phyloP scores from a whole-genome alignment of 1,284 basidiomycete species.

The Leccinum fuscescens region DNA sequence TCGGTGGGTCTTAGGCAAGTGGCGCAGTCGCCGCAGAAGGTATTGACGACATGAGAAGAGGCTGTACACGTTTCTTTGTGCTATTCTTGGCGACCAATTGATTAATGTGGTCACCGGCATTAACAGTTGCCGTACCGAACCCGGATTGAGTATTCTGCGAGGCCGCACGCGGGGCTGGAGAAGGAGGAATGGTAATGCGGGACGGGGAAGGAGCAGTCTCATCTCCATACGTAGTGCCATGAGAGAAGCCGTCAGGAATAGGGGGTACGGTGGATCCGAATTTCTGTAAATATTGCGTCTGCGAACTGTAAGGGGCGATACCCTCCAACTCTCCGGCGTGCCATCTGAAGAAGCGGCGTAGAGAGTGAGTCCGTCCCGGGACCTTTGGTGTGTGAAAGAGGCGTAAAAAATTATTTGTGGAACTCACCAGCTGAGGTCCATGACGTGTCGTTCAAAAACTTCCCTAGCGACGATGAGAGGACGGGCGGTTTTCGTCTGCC shows the following conservation, averaged over 20 bases:
- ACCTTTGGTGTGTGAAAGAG: conserved; percentile 51
- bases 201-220: conserved; percentile 21
- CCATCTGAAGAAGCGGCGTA: conserved; percentile 92
- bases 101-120: conserved; percentile 61
- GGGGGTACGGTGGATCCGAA: conserved; percentile 72
- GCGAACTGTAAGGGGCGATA: conserved; percentile 71
- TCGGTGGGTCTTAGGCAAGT: conserved; percentile 11
- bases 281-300: conserved; percentile 75
- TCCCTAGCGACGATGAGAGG: conserved; percentile 93
- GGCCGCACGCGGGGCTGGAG: conserved; percentile 36
- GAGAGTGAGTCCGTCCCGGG: conserved; percentile 85
- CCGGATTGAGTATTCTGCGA: conserved; percentile 35
- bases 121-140: conserved; percentile 38
- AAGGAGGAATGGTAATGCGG: conserved; percentile 51
- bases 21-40: conserved; percentile 37
- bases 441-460: conserved; percentile 90
- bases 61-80: conserved; percentile 67
- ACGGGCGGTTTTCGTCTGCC: conserved; percentile 88
- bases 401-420: conserved; percentile 3
- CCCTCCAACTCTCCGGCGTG: conserved; percentile 77
- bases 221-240: conserved; percentile 39
- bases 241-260: conserved; percentile 66
- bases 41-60: conserved; percentile 41
- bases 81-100: conserved; percentile 71
- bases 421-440: conserved; percentile 90